These are phyloP conservation scores for Suhomyces atakaporum DNA, from an alignment of 1,139 yeast species.

Conservation along the genomic window DNA sequence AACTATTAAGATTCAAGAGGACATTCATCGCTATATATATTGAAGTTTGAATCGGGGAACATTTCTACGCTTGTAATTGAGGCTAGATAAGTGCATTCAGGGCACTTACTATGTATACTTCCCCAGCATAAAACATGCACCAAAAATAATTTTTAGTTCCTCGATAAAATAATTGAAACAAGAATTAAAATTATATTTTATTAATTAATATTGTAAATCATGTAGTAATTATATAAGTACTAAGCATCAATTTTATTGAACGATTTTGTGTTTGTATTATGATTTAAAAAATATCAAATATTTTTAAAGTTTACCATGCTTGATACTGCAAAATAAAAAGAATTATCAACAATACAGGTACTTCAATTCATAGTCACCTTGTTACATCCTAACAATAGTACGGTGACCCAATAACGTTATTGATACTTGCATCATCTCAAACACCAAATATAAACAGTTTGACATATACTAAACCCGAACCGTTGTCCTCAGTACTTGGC, in stretches of 20 bases:
- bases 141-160: slow-evolving; percentile 4
- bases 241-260: no score
- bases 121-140: slow-evolving; percentile 9
- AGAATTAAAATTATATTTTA: slow-evolving; percentile 1
- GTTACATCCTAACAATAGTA: background rate
- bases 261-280: no score
- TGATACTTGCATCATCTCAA: no score
- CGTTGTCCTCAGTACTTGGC: no score
- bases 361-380: background rate
- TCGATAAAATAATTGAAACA: slow-evolving; percentile 9
- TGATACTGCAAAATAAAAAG: background rate
- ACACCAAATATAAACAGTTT: no score
- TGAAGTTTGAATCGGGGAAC: background rate
- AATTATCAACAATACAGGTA: background rate
- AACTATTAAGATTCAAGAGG: background rate
- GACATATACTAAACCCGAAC: no score
- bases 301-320: background rate
- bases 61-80: slow-evolving; percentile 4
- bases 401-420: background rate
- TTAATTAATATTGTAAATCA: slow-evolving; percentile 1
- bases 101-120: slow-evolving; percentile 8
- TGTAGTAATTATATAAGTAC: background rate
- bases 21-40: slow-evolving; percentile 6
- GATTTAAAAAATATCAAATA: background rate
- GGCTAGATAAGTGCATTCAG: slow-evolving; percentile 7